These are phyloP conservation scores for Beauveria pseudobassiana DNA, from an alignment of 2,329 filamentous ascomycete genomes.

Conservation along the genomic window DNA sequence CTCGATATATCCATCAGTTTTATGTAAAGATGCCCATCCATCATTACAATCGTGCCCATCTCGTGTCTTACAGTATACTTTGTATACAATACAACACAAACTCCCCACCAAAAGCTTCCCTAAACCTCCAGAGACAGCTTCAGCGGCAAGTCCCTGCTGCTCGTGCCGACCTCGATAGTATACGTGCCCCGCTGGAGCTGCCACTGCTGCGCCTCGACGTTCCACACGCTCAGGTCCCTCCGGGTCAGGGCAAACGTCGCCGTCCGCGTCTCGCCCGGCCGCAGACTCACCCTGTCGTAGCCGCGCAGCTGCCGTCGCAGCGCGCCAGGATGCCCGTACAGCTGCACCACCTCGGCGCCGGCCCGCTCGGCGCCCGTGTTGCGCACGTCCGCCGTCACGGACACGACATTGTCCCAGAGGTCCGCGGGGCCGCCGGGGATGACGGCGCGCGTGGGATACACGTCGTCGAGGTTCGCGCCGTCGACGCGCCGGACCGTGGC, in stretches of 20 bases:
- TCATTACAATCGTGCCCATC: no score
- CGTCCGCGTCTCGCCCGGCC: slow-evolving; percentile 34
- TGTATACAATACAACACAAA: no score
- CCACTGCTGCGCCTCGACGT: slow-evolving; percentile 55
- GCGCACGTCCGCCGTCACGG: slow-evolving; percentile 29
- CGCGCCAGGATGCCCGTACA: slow-evolving; percentile 44
- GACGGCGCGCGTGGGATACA: slow-evolving; percentile 32
- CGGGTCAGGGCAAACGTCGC: slow-evolving; percentile 49
- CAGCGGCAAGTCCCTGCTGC: slow-evolving; percentile 38
- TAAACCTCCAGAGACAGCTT: slow-evolving; percentile 30
- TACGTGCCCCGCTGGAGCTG: slow-evolving; percentile 39
- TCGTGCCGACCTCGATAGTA: slow-evolving; percentile 37
- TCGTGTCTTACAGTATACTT: no score
- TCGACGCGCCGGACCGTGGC: slow-evolving; percentile 28
- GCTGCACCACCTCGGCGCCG: slow-evolving; percentile 41
- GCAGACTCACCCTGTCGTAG: slow-evolving; percentile 53
- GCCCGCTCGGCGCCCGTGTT: slow-evolving; percentile 34
- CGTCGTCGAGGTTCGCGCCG: slow-evolving; percentile 13
- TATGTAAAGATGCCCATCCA: no score
- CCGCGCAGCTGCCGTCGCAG: slow-evolving; percentile 57
- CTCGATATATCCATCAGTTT: no score
- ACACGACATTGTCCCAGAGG: slow-evolving; percentile 39
- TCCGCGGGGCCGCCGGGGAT: slow-evolving; percentile 37
- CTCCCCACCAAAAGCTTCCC: background rate
- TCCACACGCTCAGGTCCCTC: slow-evolving; percentile 61